phyloP scores from a whole-genome alignment of 106 monocot species.

The Phalaenopsis aphrodite region DNA sequence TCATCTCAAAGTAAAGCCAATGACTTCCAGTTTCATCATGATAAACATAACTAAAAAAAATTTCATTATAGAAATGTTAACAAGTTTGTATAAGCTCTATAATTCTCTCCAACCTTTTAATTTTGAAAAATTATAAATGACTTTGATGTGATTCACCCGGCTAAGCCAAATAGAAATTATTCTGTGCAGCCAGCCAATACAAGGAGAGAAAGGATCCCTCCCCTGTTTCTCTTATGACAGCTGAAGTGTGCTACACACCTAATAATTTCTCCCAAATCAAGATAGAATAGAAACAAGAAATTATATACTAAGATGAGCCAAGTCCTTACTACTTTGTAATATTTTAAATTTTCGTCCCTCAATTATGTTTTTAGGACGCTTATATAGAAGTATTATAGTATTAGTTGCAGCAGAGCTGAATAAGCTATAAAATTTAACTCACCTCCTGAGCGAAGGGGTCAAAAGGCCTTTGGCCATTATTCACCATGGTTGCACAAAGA shows the following conservation, averaged over 20 bases:
- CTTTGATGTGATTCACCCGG: too few relatives aligned
- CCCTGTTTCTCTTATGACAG: too few relatives aligned
- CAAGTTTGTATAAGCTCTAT: too few relatives aligned
- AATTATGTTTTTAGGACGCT: not conserved
- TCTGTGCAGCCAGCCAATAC: too few relatives aligned
- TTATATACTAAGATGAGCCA: not conserved
- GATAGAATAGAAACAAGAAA: too few relatives aligned
- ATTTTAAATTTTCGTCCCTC: not conserved
- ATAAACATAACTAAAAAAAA: too few relatives aligned
- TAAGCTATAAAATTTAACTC: slow-evolving; percentile 7
- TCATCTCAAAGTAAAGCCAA: not conserved
- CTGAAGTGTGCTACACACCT: too few relatives aligned
- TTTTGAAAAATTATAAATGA: too few relatives aligned
- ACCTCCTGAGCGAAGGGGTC: slow-evolving; percentile 73
- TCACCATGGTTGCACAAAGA: slow-evolving; percentile 80
- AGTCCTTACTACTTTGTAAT: not conserved
- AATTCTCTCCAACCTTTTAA: too few relatives aligned
- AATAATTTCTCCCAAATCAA: not conserved
- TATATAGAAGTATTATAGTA: not conserved
- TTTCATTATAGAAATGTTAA: too few relatives aligned
- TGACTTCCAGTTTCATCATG: not conserved
- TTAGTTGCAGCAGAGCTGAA: not conserved
- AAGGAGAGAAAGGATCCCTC: too few relatives aligned
- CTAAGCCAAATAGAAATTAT: too few relatives aligned
- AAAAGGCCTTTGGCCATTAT: slow-evolving; percentile 78